Evolutionary conservation across 1,284 basidiomycete genomes (phyloP), one percentile per base, ranked within the genome.

Genomic region (Irpex lacteus): DNA sequence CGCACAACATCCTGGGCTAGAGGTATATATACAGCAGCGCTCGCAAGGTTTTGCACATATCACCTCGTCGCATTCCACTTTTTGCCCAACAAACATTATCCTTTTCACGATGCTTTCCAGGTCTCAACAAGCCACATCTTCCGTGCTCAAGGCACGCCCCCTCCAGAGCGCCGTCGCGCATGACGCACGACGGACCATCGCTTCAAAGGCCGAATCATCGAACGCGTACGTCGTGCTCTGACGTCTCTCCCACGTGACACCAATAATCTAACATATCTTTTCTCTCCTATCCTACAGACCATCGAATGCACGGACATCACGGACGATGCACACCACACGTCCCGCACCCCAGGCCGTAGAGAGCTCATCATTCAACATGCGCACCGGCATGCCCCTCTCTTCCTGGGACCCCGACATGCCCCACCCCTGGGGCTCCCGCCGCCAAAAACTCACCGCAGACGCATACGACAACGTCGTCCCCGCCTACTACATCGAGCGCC

Each of bases 401-500:
- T 60, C 71, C 1, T 74, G 72, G 72, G 64, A 56, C 32, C 54
- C 54, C 19, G 13, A 32, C 34, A 15, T 56, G 11, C 54, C 54
- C 11, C 54, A 56, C 32, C 54, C 54, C 8, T 56, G 54, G 54
- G 54, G 54, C 21, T 60, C 68, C 13, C 70, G 72, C 3, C 73
- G 73, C 1, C 74, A 66, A 18, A 69, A 69, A 37, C 70, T 69
- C 6, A 70, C 73, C 1, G 72, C 73, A 62, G 73, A 74, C 54
- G 70, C 71, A 1, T 61, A 71, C 61, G 75, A 76, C 64, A 66
- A 75, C 63, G 69, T 73, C 56, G 74, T 76, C 34, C 75, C 74
- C 5, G 67, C 68, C 0, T 76, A 72, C 66, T 76, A 76, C 67
- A 66, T 77, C 60, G 72, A 76, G 61, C 72, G 75, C 65, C 75